Conservation (phyloP, 768 basidiomycete species). For the Grammothele lineata region DNA sequence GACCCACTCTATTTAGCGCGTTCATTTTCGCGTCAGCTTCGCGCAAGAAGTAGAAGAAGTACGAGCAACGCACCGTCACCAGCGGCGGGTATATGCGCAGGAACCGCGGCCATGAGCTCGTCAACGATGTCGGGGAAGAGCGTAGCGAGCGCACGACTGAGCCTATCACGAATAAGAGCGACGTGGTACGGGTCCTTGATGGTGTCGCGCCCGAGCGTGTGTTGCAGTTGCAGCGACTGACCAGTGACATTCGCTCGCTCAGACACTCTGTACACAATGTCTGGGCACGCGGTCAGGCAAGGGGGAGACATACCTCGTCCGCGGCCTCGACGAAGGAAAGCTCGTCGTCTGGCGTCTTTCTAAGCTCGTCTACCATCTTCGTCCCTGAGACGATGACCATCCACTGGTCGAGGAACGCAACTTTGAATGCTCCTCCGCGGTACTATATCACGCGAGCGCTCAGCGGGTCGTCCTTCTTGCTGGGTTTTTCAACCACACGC, state of each 20-base stretch:
- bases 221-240: constrained; percentile 26
- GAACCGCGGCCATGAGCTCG: constrained; percentile 12
- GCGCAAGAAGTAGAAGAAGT: too few relatives aligned
- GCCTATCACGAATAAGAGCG: constrained; percentile 18
- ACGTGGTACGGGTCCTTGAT: constrained; percentile 17
- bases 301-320: constrained; percentile 33
- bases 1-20: constrained; percentile 24
- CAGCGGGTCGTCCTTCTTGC: neutral
- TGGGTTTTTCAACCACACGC: neutral
- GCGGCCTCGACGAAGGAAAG: constrained; percentile 39
- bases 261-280: neutral
- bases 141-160: constrained; percentile 22
- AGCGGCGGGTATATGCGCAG: neutral
- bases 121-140: constrained; percentile 20
- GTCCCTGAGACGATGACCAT: constrained; percentile 39
- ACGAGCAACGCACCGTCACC: neutral
- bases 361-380: constrained; percentile 44
- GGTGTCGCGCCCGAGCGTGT: constrained; percentile 27
- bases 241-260: neutral
- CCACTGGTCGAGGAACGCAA: constrained; percentile 43
- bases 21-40: neutral
- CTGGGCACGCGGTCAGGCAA: neutral
- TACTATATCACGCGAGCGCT: constrained; percentile 5
- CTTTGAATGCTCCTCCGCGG: constrained; percentile 32
- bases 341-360: constrained; percentile 40